Evolutionary conservation across 2,329 filamentous ascomycete genomes (phyloP).

Genomic region (Neofusicoccum kwambonambiense): DNA sequence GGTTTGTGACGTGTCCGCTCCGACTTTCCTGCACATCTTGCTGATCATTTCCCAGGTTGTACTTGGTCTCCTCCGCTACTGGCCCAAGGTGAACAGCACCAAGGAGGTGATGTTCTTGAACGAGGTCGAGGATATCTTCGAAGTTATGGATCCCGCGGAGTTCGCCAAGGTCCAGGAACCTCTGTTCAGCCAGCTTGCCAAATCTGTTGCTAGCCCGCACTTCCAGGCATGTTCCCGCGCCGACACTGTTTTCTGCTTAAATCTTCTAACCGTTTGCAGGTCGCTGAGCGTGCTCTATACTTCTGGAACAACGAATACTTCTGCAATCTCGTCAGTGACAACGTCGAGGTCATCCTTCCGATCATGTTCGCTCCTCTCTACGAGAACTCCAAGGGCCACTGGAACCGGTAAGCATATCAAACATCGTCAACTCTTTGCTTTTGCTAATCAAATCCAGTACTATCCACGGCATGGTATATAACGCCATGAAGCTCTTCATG

Average conservation of each 20-base stretch:
- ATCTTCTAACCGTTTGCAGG: conserved; percentile 44
- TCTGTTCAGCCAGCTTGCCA: conserved; percentile 93
- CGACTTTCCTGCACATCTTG: not conserved
- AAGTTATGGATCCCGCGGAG: conserved; percentile 98
- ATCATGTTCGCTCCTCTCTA: conserved; percentile 99
- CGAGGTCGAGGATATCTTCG: conserved; percentile 98
- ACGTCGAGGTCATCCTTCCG: conserved; percentile 95
- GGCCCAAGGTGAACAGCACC: conserved; percentile 99
- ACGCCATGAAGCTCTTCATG: conserved; percentile 99
- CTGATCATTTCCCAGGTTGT: conserved; percentile 65
- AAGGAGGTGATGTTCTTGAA: conserved; percentile 99
- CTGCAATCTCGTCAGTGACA: conserved; percentile 98
- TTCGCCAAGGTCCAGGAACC: conserved; percentile 99
- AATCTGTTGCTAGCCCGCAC: conserved; percentile 96
- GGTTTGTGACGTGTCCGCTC: conserved; percentile 50
- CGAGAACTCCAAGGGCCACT: conserved; percentile 98
- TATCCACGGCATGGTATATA: conserved; percentile 99
- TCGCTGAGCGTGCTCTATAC: conserved; percentile 93
- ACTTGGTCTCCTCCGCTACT: conserved; percentile 89
- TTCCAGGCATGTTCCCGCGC: conserved; percentile 65
- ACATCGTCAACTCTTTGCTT: not conserved
- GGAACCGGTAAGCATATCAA: conserved; percentile 74
- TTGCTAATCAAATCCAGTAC: conserved; percentile 61
- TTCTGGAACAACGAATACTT: conserved; percentile 99
- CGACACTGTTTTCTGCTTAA: conserved; percentile 18